Conservation (phyloP, 768 basidiomycete species). For the Tulasnella sp. region DNA sequence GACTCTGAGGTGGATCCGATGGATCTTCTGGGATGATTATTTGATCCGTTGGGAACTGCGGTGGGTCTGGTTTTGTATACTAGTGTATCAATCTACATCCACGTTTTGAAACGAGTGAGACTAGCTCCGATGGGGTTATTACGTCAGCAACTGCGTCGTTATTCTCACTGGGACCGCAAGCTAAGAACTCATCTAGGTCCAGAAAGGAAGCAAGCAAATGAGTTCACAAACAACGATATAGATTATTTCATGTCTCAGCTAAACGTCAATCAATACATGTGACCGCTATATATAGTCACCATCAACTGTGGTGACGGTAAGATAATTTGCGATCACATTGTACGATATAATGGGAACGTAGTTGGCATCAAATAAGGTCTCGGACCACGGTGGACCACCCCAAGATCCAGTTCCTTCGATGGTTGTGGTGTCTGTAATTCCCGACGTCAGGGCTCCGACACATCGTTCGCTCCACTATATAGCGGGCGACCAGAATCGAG, state of each 20-base stretch:
- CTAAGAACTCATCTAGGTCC: no score
- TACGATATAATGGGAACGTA: not conserved
- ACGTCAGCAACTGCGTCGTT: no score
- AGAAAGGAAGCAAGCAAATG: no score
- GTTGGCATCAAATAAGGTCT: slow-evolving; percentile 9
- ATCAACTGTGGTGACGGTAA: not conserved
- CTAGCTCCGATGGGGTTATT: no score
- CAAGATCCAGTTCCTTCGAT: slow-evolving; percentile 32
- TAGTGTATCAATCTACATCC: no score
- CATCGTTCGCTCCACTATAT: not conserved
- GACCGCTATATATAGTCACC: not conserved
- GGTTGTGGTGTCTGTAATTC: slow-evolving; percentile 35
- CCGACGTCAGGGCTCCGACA: slow-evolving; percentile 34
- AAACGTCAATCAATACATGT: no score
- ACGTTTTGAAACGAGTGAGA: no score
- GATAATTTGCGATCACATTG: not conserved
- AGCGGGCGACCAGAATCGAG: not conserved
- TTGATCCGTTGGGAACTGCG: no score
- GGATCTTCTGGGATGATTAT: not conserved
- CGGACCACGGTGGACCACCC: slow-evolving; percentile 24
- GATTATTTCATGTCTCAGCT: no score
- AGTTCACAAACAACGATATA: no score
- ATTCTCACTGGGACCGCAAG: no score
- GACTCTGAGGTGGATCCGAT: slow-evolving; percentile 2
- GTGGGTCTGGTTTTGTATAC: no score